phyloP scores from a whole-genome alignment of 331 rosid species.

The Quercus phellos region DNA sequence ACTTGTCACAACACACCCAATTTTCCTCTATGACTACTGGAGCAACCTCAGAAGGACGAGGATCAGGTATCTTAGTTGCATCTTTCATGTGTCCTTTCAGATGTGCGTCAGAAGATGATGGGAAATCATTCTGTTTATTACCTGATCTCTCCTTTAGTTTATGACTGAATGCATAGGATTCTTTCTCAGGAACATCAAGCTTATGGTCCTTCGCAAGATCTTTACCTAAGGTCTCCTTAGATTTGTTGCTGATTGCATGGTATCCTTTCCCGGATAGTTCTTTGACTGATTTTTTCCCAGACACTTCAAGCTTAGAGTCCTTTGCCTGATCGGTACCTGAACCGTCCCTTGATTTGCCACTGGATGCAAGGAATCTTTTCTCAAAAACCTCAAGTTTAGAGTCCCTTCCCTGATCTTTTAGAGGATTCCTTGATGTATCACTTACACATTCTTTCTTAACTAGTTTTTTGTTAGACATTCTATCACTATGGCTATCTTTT shows the following conservation, averaged over 20 bases:
- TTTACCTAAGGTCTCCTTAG: neutral
- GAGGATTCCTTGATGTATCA: conserved; percentile 24
- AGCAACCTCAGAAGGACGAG: conserved; percentile 41
- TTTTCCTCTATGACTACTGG: conserved; percentile 47
- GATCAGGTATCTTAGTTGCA: conserved; percentile 12
- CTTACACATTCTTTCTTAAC: neutral
- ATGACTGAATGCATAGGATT: neutral
- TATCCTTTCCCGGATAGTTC: neutral
- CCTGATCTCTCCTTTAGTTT: neutral
- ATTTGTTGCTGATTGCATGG: neutral
- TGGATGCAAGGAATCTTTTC: neutral
- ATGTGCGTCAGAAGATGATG: neutral
- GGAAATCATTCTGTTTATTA: neutral
- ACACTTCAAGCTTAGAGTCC: neutral
- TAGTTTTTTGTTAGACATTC: neutral
- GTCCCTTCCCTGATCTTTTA: conserved; percentile 3
- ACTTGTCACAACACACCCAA: conserved; percentile 88
- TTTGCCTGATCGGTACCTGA: neutral
- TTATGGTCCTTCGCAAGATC: neutral
- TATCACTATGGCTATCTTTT: conserved; percentile 51
- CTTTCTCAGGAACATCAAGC: neutral
- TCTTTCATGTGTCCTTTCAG: neutral
- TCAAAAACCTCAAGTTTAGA: neutral
- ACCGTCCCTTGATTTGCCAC: neutral
- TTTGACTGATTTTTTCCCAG: neutral